Percentiles rank a stretch among this genome's conserved stretches.
Conservation (phyloP, 2,329 filamentous ascomycete genomes). For the Trichoderma sp. region DNA sequence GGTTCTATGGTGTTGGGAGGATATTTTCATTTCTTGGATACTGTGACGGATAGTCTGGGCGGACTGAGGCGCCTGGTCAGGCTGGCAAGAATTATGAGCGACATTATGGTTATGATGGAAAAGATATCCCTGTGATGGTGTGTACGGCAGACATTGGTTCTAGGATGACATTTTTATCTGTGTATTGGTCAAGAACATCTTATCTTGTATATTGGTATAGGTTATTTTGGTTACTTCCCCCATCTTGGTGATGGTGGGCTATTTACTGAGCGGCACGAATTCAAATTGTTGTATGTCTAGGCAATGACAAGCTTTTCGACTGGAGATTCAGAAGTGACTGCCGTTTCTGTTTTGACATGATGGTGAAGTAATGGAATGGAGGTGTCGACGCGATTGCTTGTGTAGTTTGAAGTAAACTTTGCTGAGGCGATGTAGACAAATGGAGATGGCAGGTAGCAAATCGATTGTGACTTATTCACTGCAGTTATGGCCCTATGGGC, state of each 20-base stretch:
- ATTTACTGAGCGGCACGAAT: background rate
- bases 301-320: background rate
- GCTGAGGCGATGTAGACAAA: background rate
- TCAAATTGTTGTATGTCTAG: background rate
- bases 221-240: background rate
- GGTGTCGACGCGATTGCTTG: background rate
- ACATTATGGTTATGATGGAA: constrained; percentile 16
- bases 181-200: background rate
- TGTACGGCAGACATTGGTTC: constrained; percentile 2
- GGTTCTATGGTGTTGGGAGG: constrained; percentile 2
- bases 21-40: background rate
- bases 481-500: background rate
- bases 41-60: background rate
- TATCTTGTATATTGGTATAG: constrained; percentile 2
- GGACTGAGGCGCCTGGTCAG: constrained; percentile 4
- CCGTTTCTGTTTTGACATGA: background rate
- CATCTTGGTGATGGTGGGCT: background rate
- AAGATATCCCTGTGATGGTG: constrained; percentile 15
- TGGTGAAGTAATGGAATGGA: background rate
- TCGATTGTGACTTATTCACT: background rate
- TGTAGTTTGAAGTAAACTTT: background rate
- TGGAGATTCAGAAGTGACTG: background rate
- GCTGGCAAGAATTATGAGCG: constrained; percentile 5
- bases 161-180: background rate
- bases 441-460: background rate